These are phyloP conservation scores for Pseudevernia furfuracea DNA, from an alignment of 495 filamentous ascomycete genomes.

Conservation along the genomic window DNA sequence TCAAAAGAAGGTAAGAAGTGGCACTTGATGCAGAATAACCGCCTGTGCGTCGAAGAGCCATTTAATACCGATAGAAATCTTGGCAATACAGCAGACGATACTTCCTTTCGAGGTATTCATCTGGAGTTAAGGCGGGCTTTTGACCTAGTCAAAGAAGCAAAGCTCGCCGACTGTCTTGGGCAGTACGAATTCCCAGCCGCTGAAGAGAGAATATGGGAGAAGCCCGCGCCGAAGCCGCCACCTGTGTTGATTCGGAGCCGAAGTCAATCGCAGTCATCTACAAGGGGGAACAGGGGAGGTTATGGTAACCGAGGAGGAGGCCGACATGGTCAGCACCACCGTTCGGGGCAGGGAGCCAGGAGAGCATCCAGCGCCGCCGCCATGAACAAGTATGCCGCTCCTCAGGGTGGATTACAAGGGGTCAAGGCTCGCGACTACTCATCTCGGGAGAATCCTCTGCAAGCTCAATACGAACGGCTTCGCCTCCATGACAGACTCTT, in stretches of 20 bases:
- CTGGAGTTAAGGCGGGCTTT: constrained; percentile 84
- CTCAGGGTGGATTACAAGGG: constrained; percentile 29
- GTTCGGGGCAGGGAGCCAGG: constrained; percentile 41
- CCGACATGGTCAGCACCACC: constrained; percentile 42
- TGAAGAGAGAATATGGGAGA: constrained; percentile 69
- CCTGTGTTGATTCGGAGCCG: constrained; percentile 50
- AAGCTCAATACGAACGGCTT: constrained; percentile 45
- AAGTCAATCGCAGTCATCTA: constrained; percentile 39
- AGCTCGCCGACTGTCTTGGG: constrained; percentile 73
- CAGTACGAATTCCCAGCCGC: constrained; percentile 78
- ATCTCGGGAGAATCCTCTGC: constrained; percentile 38
- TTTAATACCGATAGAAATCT: constrained; percentile 93
- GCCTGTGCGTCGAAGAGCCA: constrained; percentile 90
- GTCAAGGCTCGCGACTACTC: constrained; percentile 10
- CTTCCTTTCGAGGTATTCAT: constrained; percentile 83
- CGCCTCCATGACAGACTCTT: constrained; percentile 52
- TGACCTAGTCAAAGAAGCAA: constrained; percentile 62
- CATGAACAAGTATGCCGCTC: constrained; percentile 33
- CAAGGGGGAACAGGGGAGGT: constrained; percentile 45
- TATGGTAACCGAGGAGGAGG: constrained; percentile 43
- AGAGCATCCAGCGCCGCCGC: constrained; percentile 47
- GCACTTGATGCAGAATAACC: constrained; percentile 67
- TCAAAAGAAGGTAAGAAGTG: constrained; percentile 82
- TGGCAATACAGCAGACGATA: constrained; percentile 93
- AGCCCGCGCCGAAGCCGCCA: constrained; percentile 55